Evolutionary conservation across 805 yeast species (phyloP), one percentile per base, ranked within the genome.

Genomic region (Metschnikowia lachancei): DNA sequence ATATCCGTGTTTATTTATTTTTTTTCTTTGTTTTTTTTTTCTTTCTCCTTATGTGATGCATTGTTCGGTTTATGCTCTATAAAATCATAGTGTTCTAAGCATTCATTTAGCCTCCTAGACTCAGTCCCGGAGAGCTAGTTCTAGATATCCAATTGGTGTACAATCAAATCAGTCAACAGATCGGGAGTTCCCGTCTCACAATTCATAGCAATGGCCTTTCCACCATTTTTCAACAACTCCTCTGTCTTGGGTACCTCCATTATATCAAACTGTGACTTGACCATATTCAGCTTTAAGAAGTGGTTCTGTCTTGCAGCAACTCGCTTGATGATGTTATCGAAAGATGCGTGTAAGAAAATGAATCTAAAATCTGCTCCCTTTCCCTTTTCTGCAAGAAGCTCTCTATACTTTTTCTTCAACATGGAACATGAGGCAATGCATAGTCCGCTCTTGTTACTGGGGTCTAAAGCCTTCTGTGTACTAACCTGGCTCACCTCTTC

Each of bases 251-350:
- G 97, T 4, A 87, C 65, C 62, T 90, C 86, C 78, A 88, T 76
- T 45, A 81, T 82, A 12, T 73, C 80, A 53, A 82, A 83, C 63
- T 91, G 97, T 17, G 90, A 81, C 49, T 79, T 75, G 43, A 90
- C 81, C 97, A 91, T 88, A 50, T 80, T 77, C 4, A 83, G 76
- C 61, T 91, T 91, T 96, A 94, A 90, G 63, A 77, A 94, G 61
- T 94, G 99, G 40, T 80, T 80, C 55, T 77, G 63, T 54, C 99
- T 74, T n/a, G 64, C 59, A 5, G 67, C 67, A 45, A 90, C 85
- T 42, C 98, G 75, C 29, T 67, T 60, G 13, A 78, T 51, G 37
- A 91, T 75, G 52, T 76, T 85, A 8, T 82, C 83, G 54, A 72
- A 77, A 8, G 81, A 69, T 10, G 90, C 84, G 56, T 79, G 76